Conservation (phyloP, 1,139 yeast species). For the Blastobotrys niveus region DNA sequence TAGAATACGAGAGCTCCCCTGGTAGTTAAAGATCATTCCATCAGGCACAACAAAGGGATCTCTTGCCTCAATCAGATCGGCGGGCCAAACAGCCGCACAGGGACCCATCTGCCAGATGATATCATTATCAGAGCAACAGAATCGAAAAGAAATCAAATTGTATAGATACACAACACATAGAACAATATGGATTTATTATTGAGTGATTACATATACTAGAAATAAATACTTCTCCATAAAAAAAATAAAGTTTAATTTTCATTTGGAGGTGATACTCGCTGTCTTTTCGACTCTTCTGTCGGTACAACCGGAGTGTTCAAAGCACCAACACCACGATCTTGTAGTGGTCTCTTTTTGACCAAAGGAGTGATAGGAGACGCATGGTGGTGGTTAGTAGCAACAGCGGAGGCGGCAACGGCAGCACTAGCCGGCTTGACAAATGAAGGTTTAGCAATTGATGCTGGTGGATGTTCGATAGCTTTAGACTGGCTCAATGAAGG, state of each 20-base stretch:
- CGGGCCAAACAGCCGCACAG: no score
- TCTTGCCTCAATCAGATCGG: no score
- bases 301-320: conserved; percentile 5
- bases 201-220: no score
- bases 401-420: not conserved
- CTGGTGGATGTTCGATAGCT: not conserved
- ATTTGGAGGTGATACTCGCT: not conserved
- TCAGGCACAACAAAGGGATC: no score
- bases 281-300: not conserved
- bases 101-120: no score
- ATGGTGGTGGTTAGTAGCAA: not conserved
- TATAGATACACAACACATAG: no score
- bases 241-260: not conserved
- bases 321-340: conserved; percentile 2
- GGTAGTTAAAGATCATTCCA: no score
- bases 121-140: no score
- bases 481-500: conserved; percentile 6
- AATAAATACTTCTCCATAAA: no score
- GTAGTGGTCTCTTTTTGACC: conserved; percentile 12
- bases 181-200: not conserved
- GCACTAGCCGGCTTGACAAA: not conserved
- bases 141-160: no score
- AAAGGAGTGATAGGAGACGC: conserved; percentile 9
- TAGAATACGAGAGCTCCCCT: no score
- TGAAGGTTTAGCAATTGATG: not conserved